Conservation (phyloP, 208 protist species). For the Leishmania lainsoni region DNA sequence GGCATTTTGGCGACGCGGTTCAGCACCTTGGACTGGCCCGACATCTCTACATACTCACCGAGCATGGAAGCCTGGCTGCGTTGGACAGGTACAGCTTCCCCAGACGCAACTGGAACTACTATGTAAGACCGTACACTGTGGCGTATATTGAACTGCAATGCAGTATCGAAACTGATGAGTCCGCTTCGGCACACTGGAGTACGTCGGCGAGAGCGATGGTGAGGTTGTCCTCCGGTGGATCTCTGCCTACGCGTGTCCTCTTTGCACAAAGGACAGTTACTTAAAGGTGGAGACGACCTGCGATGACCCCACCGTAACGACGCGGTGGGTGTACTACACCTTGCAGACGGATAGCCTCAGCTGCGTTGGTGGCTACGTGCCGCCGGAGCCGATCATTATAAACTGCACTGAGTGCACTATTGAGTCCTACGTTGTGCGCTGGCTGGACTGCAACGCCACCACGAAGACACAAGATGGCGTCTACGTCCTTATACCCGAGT, state of each 20-base stretch:
- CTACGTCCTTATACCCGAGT: conserved; percentile 3
- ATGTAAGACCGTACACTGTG: background rate
- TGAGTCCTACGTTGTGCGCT: conserved; percentile 12
- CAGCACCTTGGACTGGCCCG: background rate
- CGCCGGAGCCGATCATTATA: background rate
- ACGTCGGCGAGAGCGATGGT: background rate
- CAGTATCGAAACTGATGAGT: background rate
- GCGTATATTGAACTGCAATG: background rate
- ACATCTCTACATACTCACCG: background rate
- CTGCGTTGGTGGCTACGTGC: conserved; percentile 10
- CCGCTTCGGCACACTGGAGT: background rate
- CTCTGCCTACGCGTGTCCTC: conserved; percentile 11
- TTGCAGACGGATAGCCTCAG: background rate
- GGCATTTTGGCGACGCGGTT: conserved; percentile 8
- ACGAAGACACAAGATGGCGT: background rate
- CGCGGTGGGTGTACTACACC: conserved; percentile 5
- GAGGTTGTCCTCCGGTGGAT: conserved; percentile 1
- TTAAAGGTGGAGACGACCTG: background rate
- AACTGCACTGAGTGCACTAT: conserved; percentile 5
- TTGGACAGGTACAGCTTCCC: background rate
- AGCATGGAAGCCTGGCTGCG: background rate
- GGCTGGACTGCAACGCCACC: conserved; percentile 5
- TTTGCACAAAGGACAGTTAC: conserved; percentile 4
- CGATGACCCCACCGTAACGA: background rate
- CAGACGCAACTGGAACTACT: background rate